Evolutionary conservation across 73 alveolate genomes (phyloP), one percentile per base, ranked within the genome.

Genomic region (Stentor coeruleus): DNA sequence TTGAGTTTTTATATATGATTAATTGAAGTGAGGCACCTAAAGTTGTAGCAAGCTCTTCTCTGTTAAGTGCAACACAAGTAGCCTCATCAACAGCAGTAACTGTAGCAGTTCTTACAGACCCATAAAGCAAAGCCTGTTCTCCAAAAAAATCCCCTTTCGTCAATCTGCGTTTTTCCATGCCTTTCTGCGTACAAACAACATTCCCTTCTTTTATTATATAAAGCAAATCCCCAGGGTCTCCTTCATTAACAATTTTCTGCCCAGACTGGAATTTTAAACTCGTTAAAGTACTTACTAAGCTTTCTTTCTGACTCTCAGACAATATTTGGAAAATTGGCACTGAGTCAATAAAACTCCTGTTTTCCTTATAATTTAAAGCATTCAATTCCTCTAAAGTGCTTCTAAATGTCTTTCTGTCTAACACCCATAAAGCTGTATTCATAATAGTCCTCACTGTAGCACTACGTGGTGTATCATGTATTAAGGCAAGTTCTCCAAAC

Each of bases 401-500:
- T 82, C 96, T 90, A 86, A 95, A 95, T 14, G 96, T 91, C 90
- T 86, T 91, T 85, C 98, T 90, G 86, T 94, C 98, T 4, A 95
- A 85, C 20, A 84, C 98, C 98, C 98, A 95, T 36, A 88, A 74
- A 26, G 81, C 88, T 85, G 97, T 92, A 58, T 87, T 91, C 55
- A 84, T 90, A 4, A 84, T 85, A 35, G 98, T 93, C 40, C 84
- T 84, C 57, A 95, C 89, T 31, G 98, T 74, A n/a, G 98, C 98
- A 3, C 98, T 88, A 85, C 99, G 88, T 35, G 94, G 95, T 15
- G 93, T 94, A 87, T 96, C 93, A 81, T 96, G 95, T 58, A 96
- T 87, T 35, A 96, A 90, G 42, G 99, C 99, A 31, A 94, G 85
- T 83, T 96, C 99, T 40, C 99, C 99, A 86, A 96, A 96, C 40